Evolutionary conservation across 805 yeast species (phyloP).

Genomic region (Nakazawaea anatomiae): DNA sequence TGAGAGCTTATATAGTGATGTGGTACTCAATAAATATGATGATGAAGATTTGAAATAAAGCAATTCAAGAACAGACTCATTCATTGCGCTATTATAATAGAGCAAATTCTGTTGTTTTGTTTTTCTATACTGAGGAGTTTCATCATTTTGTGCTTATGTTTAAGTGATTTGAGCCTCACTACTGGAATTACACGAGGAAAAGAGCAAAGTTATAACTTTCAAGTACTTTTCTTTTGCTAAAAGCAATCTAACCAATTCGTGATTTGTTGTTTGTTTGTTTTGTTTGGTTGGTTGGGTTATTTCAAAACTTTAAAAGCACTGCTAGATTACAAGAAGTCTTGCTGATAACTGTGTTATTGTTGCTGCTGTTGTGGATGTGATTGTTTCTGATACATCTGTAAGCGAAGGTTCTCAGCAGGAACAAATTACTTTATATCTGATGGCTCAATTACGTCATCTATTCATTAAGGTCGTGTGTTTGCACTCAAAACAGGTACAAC

Average conservation of each 20-base stretch:
- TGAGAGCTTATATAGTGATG: neutral
- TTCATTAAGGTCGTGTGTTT: neutral
- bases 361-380: too few species aligned
- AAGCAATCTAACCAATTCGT: neutral
- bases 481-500: neutral
- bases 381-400: too few species aligned
- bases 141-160: neutral
- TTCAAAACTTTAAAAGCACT: too few species aligned
- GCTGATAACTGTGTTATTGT: neutral
- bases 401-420: too few species aligned
- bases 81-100: too few species aligned
- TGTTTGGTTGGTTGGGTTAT: too few species aligned
- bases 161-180: neutral
- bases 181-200: neutral
- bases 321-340: neutral
- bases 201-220: neutral
- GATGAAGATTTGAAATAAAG: neutral
- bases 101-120: too few species aligned
- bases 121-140: neutral
- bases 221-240: neutral
- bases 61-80: neutral
- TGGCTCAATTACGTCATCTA: too few species aligned
- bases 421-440: too few species aligned
- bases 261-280: neutral
- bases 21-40: too few species aligned